Percentiles rank a stretch among this genome's conserved stretches.
These are phyloP conservation scores for Vaccinium myrtillus DNA, from an alignment of 148 eudicot genomes.

Conservation along the genomic window DNA sequence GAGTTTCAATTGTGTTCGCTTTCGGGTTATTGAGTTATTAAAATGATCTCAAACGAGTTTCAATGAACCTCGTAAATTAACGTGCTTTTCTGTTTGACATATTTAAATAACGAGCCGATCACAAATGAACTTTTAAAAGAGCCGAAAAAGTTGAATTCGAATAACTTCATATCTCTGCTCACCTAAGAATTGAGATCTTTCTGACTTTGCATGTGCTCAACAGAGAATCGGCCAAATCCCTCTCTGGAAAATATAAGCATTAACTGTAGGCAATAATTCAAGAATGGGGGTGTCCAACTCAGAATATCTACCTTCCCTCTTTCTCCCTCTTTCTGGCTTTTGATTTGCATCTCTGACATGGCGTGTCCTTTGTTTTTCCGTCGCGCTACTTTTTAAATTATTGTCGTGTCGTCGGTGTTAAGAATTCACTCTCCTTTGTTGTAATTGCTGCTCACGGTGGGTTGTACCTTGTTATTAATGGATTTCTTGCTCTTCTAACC, in stretches of 20 bases:
- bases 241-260: background rate
- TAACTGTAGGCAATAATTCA: background rate
- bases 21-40: background rate
- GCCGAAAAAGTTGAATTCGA: background rate
- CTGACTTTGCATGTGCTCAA: background rate
- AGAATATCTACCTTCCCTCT: background rate
- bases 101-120: background rate
- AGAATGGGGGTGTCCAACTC: background rate
- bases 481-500: no score
- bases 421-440: no score
- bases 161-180: background rate
- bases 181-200: background rate
- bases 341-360: no score
- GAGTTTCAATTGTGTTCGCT: background rate
- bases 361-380: no score
- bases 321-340: no score
- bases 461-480: no score
- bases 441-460: no score
- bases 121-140: background rate
- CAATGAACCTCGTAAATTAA: background rate
- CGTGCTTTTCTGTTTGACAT: background rate
- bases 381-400: no score
- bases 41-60: background rate
- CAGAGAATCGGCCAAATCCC: background rate
- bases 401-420: no score